These are phyloP conservation scores for Hippophae tibetana DNA, from an alignment of 306 rosid genomes.

Conservation along the genomic window DNA sequence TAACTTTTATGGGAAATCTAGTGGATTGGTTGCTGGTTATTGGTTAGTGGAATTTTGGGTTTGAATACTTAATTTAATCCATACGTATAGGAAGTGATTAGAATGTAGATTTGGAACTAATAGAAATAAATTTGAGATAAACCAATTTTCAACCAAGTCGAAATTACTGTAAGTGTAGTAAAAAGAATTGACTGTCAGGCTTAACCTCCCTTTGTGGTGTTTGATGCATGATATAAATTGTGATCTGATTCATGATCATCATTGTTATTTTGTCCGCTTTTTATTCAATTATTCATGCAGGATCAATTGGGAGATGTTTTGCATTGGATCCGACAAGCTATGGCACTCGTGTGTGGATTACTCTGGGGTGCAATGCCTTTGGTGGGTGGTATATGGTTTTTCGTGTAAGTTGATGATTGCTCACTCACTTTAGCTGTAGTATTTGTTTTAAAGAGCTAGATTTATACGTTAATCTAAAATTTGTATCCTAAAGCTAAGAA, in stretches of 20 bases:
- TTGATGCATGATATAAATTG: neutral
- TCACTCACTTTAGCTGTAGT: neutral
- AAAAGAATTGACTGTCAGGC: no score
- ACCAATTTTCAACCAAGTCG: no score
- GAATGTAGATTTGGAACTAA: no score
- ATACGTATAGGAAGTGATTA: no score
- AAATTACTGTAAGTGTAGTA: no score
- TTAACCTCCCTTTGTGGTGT: no score
- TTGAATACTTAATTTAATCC: no score
- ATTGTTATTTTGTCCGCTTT: neutral
- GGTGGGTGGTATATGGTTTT: constrained; percentile 91
- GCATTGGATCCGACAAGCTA: constrained; percentile 92
- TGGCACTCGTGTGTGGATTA: constrained; percentile 65
- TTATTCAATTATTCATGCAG: constrained; percentile 24
- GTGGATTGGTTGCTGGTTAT: no score
- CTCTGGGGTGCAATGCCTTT: constrained; percentile 87
- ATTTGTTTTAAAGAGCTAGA: neutral
- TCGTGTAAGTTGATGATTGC: constrained; percentile 53
- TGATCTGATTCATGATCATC: neutral
- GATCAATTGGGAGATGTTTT: constrained; percentile 95
- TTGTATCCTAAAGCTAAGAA: neutral
- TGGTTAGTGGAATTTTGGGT: no score
- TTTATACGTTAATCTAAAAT: neutral
- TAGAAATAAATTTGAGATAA: no score
- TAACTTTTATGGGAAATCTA: no score